phyloP scores from a whole-genome alignment of 2,329 filamentous ascomycete genomes.

The Coniochaeta sp. region DNA sequence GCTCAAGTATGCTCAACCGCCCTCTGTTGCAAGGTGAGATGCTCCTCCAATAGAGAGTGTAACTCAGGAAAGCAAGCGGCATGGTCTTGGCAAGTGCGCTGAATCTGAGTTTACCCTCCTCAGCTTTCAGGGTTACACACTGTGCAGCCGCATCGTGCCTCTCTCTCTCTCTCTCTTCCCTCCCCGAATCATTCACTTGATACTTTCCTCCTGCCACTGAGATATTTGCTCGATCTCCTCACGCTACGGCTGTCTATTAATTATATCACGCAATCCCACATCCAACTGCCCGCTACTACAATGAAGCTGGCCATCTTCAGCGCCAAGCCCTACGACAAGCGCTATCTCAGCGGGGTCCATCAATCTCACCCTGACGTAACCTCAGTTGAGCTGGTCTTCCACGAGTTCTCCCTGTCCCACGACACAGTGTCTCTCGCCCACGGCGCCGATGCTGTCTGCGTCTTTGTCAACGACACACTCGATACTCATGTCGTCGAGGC shows the following conservation, averaged over 20 bases:
- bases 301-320: conserved; percentile 59
- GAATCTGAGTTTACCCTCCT: not conserved
- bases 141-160: not conserved
- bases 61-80: not conserved
- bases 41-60: no score
- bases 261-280: no score
- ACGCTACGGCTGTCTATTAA: no score
- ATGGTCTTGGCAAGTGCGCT: not conserved
- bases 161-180: no score
- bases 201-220: no score
- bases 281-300: no score
- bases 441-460: conserved; percentile 51
- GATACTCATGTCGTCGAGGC: conserved; percentile 40
- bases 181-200: no score
- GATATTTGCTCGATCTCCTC: no score
- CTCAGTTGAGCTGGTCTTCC: conserved; percentile 43
- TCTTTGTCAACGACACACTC: conserved; percentile 60
- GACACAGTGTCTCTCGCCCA: conserved; percentile 49
- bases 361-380: conserved; percentile 16
- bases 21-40: no score
- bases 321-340: conserved; percentile 55
- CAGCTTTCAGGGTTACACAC: not conserved
- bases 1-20: no score
- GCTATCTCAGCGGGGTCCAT: conserved; percentile 40
- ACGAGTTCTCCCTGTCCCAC: conserved; percentile 47